These are phyloP conservation scores for Arachnomyces sp. DNA, from an alignment of 2,329 filamentous ascomycete genomes.

Conservation along the genomic window DNA sequence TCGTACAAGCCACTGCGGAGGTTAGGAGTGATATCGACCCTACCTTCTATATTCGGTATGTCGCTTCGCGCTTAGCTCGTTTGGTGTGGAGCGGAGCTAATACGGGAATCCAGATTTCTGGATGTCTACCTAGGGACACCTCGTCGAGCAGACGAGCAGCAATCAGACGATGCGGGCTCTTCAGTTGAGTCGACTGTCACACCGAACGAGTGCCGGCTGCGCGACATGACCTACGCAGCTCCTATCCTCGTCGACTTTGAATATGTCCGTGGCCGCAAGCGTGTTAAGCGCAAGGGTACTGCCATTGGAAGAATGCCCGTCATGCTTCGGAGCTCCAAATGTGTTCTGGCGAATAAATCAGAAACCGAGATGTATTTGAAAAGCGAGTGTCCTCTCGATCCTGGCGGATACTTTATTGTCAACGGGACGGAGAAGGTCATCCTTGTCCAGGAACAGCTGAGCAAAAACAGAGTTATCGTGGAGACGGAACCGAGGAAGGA, in stretches of 20 bases:
- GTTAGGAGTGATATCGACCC: slow-evolving; percentile 89
- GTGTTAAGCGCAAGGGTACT: slow-evolving; percentile 65
- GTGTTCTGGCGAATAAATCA: slow-evolving; percentile 72
- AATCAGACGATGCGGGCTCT: slow-evolving; percentile 49
- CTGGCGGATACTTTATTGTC: slow-evolving; percentile 96
- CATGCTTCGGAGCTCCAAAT: slow-evolving; percentile 95
- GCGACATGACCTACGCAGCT: slow-evolving; percentile 96
- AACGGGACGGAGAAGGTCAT: slow-evolving; percentile 98
- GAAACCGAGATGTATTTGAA: slow-evolving; percentile 84
- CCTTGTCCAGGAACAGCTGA: slow-evolving; percentile 93
- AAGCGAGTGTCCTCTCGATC: slow-evolving; percentile 93
- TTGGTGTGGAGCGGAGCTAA: slow-evolving; percentile 1
- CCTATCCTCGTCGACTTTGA: slow-evolving; percentile 89
- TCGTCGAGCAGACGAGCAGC: slow-evolving; percentile 66
- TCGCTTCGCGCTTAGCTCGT: neutral
- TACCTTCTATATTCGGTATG: slow-evolving; percentile 76
- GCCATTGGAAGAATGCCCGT: slow-evolving; percentile 87
- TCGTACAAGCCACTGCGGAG: slow-evolving; percentile 80
- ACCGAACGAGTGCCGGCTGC: slow-evolving; percentile 90
- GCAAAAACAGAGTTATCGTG: slow-evolving; percentile 98
- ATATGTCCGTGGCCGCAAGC: slow-evolving; percentile 74
- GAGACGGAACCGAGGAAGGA: slow-evolving; percentile 88
- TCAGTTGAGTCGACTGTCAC: slow-evolving; percentile 55
- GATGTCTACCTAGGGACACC: slow-evolving; percentile 83
- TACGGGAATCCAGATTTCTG: slow-evolving; percentile 48